These are phyloP conservation scores for Perilla frutescens DNA, from an alignment of 257 asterid genomes.

Conservation along the genomic window DNA sequence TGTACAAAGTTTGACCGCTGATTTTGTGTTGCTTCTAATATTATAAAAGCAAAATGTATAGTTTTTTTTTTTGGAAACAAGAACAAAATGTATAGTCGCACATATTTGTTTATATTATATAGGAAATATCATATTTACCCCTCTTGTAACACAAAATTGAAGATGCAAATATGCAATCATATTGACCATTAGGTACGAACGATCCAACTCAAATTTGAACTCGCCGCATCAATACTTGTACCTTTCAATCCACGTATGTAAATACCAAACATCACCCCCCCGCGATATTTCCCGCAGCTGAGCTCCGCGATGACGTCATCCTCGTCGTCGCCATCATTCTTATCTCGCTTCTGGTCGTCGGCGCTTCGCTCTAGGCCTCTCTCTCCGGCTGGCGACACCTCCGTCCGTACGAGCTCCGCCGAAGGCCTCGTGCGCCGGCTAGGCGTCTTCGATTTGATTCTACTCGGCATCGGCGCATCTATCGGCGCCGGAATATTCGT, in stretches of 20 bases:
- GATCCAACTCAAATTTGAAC: background rate
- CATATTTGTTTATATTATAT: no score
- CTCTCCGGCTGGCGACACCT: conserved; percentile 48
- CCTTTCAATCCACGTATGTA: background rate
- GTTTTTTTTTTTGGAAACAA: no score
- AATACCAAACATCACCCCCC: no score
- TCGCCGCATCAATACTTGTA: conserved; percentile 24
- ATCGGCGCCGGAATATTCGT: conserved; percentile 94
- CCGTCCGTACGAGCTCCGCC: conserved; percentile 51
- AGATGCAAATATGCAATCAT: background rate
- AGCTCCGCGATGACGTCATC: conserved; percentile 53
- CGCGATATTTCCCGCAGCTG: conserved; percentile 25
- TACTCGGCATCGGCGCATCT: conserved; percentile 89
- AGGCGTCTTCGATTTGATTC: conserved; percentile 74
- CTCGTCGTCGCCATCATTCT: conserved; percentile 45
- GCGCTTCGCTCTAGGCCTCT: conserved; percentile 73
- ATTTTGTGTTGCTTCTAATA: no score
- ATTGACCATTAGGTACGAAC: background rate
- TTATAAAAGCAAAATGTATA: no score
- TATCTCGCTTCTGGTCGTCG: conserved; percentile 70
- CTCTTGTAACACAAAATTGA: background rate
- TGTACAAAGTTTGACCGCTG: no score
- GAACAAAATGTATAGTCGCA: no score
- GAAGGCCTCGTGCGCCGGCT: conserved; percentile 82
- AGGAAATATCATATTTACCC: no score